A percentile compares a stretch with the other conserved stretches of the same genome.
phyloP scores from a whole-genome alignment of 345 rosid genomes.

The Aquilaria sinensis region DNA sequence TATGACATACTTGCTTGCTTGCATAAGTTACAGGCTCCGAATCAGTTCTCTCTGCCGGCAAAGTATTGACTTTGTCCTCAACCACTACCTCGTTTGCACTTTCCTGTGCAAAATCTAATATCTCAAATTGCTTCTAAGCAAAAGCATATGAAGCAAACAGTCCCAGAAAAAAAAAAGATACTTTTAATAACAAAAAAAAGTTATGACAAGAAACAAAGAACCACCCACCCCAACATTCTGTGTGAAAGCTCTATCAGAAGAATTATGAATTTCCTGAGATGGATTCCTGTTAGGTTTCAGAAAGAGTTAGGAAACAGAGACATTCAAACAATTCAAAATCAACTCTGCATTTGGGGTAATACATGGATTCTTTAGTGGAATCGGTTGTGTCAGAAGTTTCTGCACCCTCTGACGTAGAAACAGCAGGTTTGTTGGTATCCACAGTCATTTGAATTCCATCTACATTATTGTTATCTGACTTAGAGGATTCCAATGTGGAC shows the following conservation, averaged over 20 bases:
- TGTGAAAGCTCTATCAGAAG: slow-evolving; percentile 25
- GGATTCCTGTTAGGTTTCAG: slow-evolving; percentile 26
- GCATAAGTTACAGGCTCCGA: slow-evolving; percentile 48
- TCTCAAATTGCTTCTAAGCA: neutral
- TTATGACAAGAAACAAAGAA: neutral
- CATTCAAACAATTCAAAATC: slow-evolving; percentile 15
- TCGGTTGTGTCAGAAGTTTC: slow-evolving; percentile 34
- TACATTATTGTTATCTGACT: slow-evolving; percentile 13
- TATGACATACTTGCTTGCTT: slow-evolving; percentile 56
- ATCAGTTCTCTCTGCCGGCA: slow-evolving; percentile 53
- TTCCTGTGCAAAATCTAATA: slow-evolving; percentile 31
- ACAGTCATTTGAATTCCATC: slow-evolving; percentile 31
- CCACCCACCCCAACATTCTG: slow-evolving; percentile 34
- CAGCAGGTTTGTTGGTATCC: slow-evolving; percentile 22
- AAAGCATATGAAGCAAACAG: slow-evolving; percentile 9
- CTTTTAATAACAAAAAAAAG: neutral
- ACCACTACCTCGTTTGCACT: slow-evolving; percentile 30
- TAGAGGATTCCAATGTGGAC: slow-evolving; percentile 34
- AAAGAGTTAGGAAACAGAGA: slow-evolving; percentile 12
- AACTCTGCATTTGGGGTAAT: slow-evolving; percentile 21
- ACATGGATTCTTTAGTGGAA: slow-evolving; percentile 38
- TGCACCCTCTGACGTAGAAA: slow-evolving; percentile 31
- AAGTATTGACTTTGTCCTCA: slow-evolving; percentile 35
- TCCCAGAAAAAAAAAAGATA: slow-evolving; percentile 3
- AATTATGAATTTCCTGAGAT: slow-evolving; percentile 22